Evolutionary conservation across 345 rosid genomes (phyloP).

Genomic region (Hibiscus trionum): DNA sequence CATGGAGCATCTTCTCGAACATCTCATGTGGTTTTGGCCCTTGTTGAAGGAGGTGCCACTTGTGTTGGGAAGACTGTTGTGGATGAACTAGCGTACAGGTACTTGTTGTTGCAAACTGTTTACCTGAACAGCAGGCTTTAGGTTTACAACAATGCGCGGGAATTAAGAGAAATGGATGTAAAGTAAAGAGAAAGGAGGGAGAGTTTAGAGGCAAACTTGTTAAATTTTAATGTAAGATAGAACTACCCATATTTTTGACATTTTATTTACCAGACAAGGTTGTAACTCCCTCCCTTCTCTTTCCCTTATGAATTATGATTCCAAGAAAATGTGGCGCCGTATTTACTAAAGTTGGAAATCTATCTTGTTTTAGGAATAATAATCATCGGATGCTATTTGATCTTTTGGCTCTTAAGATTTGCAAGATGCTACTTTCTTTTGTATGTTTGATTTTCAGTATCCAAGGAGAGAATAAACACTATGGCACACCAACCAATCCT

Average conservation of each 20-base stretch:
- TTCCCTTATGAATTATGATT: background rate
- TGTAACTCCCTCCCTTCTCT: background rate
- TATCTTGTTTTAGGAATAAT: background rate
- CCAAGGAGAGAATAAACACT: constrained; percentile 79
- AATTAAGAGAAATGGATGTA: background rate
- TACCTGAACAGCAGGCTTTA: background rate
- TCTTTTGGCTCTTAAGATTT: background rate
- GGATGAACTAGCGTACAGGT: constrained; percentile 84
- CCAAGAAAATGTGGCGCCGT: background rate
- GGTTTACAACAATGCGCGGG: background rate
- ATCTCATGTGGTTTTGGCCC: constrained; percentile 51
- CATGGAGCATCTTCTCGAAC: constrained; percentile 63
- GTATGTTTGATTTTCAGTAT: constrained; percentile 45
- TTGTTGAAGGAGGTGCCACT: constrained; percentile 91
- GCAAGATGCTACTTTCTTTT: constrained; percentile 11
- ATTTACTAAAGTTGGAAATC: background rate
- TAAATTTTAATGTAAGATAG: background rate
- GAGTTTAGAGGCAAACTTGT: background rate
- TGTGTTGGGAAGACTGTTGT: constrained; percentile 86
- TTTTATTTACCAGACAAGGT: background rate
- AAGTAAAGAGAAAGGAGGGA: background rate
- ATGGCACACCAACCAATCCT: constrained; percentile 86
- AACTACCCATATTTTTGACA: background rate
- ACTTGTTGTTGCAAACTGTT: background rate
- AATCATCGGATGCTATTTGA: background rate